These are phyloP conservation scores for Thalassiosira profunda DNA, from an alignment of 108 stramenopile species.

Conservation along the genomic window DNA sequence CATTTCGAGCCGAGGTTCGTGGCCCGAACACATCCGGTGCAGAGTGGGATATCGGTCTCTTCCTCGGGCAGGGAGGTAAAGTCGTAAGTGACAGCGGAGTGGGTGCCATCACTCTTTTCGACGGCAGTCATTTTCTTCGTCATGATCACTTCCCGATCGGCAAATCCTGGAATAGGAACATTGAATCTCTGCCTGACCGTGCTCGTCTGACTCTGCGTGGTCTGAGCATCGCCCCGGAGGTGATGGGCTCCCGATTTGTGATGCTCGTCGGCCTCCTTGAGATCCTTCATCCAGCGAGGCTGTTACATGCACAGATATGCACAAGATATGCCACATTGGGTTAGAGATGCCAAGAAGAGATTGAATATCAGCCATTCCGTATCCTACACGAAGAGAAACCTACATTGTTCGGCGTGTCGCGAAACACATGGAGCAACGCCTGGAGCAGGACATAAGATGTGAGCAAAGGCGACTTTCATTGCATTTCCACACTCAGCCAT, in stretches of 20 bases:
- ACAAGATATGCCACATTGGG: neutral
- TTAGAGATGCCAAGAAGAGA: neutral
- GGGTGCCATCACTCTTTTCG: conserved; percentile 17
- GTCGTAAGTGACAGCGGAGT: conserved; percentile 23
- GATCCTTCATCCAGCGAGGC: conserved; percentile 36
- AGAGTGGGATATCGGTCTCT: neutral
- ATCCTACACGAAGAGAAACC: neutral
- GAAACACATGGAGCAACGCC: conserved; percentile 31
- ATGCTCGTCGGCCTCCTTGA: conserved; percentile 26
- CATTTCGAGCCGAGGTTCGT: conserved; percentile 30
- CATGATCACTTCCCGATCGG: conserved; percentile 19
- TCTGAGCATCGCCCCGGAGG: neutral
- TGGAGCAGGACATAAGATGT: too few species aligned
- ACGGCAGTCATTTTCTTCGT: conserved; percentile 26
- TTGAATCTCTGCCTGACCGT: conserved; percentile 21
- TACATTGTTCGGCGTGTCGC: conserved; percentile 28
- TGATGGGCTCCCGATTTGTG: conserved; percentile 38
- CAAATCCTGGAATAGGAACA: conserved; percentile 10
- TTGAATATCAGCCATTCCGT: neutral
- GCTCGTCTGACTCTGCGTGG: conserved; percentile 12
- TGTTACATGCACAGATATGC: neutral
- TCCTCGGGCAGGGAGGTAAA: conserved; percentile 10
- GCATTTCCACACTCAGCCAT: too few species aligned
- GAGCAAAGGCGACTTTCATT: too few species aligned
- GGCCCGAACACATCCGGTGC: conserved; percentile 19